Base-by-base conservation (phyloP, 345 rosid genomes). In the Populus nigra region DNA sequence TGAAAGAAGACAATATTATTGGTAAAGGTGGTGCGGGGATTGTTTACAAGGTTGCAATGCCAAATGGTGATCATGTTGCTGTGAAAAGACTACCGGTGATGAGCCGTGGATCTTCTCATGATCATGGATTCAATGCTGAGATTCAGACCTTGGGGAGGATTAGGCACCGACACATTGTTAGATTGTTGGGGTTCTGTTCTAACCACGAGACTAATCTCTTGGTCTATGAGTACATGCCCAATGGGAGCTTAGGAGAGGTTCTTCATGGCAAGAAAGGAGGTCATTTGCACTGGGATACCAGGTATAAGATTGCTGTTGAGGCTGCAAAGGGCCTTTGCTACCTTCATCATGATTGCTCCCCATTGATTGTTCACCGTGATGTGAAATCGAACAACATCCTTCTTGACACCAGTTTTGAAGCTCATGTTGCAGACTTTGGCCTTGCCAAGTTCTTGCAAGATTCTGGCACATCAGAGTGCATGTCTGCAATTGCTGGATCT, bases 401-500 rank as follows among this genome's bases (percentile, higher is more conserved):
- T 53, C 91, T 94, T 2, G 98, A 94, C 74, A 89, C 90, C 15
- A 88, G 81, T 83, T 91, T 88, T 23, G 98, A 94, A 85, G 98
- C 97, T 76, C 98, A 94, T 81, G 97, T 94, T 73, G 97, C 98
- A 68, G 98, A 94, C 73, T 94, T 94, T 76, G 98, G 98, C 75
- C 94, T 94, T 6, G 97, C 98, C 31, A 94, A 92, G 78, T 94
- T 94, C 85, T 84, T 92, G 75, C 98, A 92, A 87, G 96, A 94
- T 57, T 92, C 97, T 0, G 98, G 98, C 81, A 88, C 97, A 78
- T 94, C 98, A 25, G 97, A 94, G 73, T 94, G 97, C 80, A 94
- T 94, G 98, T 94, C 98, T 72, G 98, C 97, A 27, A 94, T 94
- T 61, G 97, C 98, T 72, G 98, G 98, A 31, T 94, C 98, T 72